Base-by-base conservation (phyloP, 1,139 yeast genomes). In the Nadsonia commutata region DNA sequence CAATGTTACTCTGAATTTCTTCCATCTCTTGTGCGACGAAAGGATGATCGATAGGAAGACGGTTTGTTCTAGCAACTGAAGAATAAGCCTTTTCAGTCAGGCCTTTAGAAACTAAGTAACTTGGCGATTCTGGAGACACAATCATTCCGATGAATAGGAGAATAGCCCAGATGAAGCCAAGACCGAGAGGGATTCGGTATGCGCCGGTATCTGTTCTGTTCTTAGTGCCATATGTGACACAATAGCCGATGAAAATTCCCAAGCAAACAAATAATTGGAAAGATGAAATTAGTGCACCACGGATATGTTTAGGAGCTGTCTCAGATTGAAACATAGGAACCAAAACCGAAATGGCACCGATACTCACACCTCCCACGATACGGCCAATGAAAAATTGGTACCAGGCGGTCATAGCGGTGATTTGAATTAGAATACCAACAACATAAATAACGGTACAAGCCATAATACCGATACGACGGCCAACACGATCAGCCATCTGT, bases 51-150 rank as follows among this genome's bases (percentile, higher is more conserved):
- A 69, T 56, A 0, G 76, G 67, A n/a, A 74, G 73, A 52, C 76
- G 73, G 63, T 84, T 72, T 40, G 80, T 70, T 49, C 66, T 73
- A 31, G 84, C 76, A 52, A 84, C 61, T 16, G 85, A 67, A 48
- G 61, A 56, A 62, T 70, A 71, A 27, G 90, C 93, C 44, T 71
- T 73, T 20, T 70, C 81, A 43, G 74, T 62, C 47, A 64, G 64
- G 49, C 70, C 75, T 42, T 59, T 65, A 49, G 76, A 72, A 49
- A 79, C 71, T 59, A 72, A 70, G 63, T 64, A 82, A 65, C 94
- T 73, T 52, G 94, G 88, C 37, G 90, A 77, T 63, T 82, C 94
- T 46, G 93, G 93, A 62, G 80, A 73, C 55, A 78, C 66, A 41
- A 70, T 52, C 75, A 80, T 74, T 58, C 83, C 90, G 41, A 60